Percentiles rank a stretch among this genome's conserved stretches.
phyloP scores from a whole-genome alignment of 176 grass and related monocot genomes.

The Eleusine coracana region DNA sequence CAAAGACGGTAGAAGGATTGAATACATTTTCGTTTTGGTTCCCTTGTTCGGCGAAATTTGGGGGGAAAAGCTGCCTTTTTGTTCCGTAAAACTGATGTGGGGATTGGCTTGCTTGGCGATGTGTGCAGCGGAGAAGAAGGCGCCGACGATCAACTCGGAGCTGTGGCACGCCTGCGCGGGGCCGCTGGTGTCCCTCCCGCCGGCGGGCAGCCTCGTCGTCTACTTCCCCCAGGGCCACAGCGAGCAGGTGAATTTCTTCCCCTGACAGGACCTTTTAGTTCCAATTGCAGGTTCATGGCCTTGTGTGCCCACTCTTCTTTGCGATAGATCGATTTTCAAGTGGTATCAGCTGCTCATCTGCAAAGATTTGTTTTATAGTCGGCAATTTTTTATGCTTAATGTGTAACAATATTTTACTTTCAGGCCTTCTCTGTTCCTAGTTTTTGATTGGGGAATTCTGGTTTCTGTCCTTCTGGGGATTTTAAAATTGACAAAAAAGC shows the following conservation, averaged over 20 bases:
- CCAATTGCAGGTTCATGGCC: background rate
- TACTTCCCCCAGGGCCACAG: slow-evolving; percentile 88
- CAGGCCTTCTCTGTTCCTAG: background rate
- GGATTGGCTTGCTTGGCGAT: slow-evolving; percentile 15
- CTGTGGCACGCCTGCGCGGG: slow-evolving; percentile 77
- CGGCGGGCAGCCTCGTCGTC: slow-evolving; percentile 78
- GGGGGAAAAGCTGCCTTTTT: background rate
- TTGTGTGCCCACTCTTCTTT: too few species aligned
- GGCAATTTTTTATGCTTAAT: too few species aligned
- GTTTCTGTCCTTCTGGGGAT: background rate
- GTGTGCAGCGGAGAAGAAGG: slow-evolving; percentile 56
- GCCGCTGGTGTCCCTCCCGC: slow-evolving; percentile 64
- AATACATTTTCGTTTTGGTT: background rate
- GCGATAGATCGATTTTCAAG: background rate
- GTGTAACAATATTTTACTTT: background rate
- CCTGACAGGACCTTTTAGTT: background rate
- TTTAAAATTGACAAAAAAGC: slow-evolving; percentile 4
- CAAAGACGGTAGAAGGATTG: background rate
- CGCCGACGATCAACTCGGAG: slow-evolving; percentile 66
- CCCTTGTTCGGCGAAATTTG: background rate
- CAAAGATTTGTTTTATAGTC: background rate
- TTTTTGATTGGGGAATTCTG: slow-evolving; percentile 9
- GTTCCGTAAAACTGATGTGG: slow-evolving; percentile 6
- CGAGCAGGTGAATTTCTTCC: slow-evolving; percentile 54
- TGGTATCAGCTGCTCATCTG: background rate